Evolutionary conservation across 2,329 filamentous ascomycete genomes (phyloP), one percentile per base, ranked within the genome.

Genomic region (Ilyonectria sp.): DNA sequence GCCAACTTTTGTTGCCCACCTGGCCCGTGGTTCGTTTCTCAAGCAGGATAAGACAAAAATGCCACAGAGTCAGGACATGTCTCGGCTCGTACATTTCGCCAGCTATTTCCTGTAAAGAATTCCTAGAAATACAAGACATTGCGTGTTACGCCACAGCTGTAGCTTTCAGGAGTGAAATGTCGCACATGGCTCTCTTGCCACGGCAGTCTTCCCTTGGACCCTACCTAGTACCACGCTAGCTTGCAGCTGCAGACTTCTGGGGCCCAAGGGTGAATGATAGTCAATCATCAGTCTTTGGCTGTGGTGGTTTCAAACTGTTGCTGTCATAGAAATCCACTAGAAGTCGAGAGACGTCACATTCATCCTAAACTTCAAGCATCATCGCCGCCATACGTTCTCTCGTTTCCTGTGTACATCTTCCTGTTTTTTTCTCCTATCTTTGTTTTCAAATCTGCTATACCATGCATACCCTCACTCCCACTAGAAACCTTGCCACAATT

Each of bases 261-360:
- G 40, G 17, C 40, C 40, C 40, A 44, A 44, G 40, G 40, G 17
- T 44, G 5, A 19, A n/a, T 19, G n/a, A 44, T n/a, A 44, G 40
- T 44, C n/a, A 19, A 9, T 44, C n/a, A 44, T 44, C n/a, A 44
- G 40, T 44, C 40, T 44, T 44, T 44, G 40, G 40, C 6, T 44
- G 40, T 44, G 40, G 40, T 44, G 40, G 40, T 44, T 44, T 9
- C n/a, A 44, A n/a, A 44, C 40, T 44, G 40, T 19, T 44, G 40
- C 40, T 44, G 40, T 44, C n/a, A 44, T 44, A 44, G 40, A 44
- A 44, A 44, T 44, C n/a, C 40, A 44, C 40, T 44, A 19, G 40
- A 19, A 44, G n/a, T 44, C n/a, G 40, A 44, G 40, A 44, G 40
- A 44, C 40, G 40, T n/a, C n/a, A n/a, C n/a, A n/a, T n/a, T n/a